Evolutionary conservation across 176 grass and related monocot species (phyloP), one percentile per base, ranked within the genome.

Genomic region (Aegilops speltoides): DNA sequence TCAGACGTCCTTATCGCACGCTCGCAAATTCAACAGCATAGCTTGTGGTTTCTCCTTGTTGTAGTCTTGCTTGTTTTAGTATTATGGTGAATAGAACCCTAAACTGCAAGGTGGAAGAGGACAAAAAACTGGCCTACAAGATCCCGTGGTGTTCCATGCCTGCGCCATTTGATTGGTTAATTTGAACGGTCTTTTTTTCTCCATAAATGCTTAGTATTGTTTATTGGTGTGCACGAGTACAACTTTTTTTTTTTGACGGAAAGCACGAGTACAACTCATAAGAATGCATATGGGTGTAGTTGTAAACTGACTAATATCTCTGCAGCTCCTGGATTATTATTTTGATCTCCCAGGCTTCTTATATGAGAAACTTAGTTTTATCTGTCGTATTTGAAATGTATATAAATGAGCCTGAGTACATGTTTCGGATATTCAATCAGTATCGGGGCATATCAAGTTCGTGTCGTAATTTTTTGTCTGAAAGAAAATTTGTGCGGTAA

Each of bases 31-130:
- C 23, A 59, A 31, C 57, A 85, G 34, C 45, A 25, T 25, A 33
- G 56, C 40, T 50, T 24, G 23, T 46, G 80, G 48, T 50, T 8
- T 83, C 15, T 76, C 26, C n/a, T 28, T 45, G 34, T 32, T 22
- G 10, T 65, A 68, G 36, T 85, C 22, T 85, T n/a, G 25, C 63
- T 82, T 80, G 11, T 37, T 82, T 37, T 67, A 19, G n/a, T 77
- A 38, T 26, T 54, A 6, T 54, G 8, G 31, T 68, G 33, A 83
- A 67, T 59, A 57, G 26, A 68, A 9, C 79, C 79, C 86, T 88
- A 69, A 68, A 32, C 76, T 83, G 71, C 62, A 88, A 83, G 32
- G 79, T 20, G 46, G 16, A 32, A 20, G 19, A 14, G 34, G 46
- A 45, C 73, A 76, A 52, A 54, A 0, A 81, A 77, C 6, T 52